Evolutionary conservation across 2,329 filamentous ascomycete species (phyloP).

Genomic region (Alternaria hordeiaustralica): DNA sequence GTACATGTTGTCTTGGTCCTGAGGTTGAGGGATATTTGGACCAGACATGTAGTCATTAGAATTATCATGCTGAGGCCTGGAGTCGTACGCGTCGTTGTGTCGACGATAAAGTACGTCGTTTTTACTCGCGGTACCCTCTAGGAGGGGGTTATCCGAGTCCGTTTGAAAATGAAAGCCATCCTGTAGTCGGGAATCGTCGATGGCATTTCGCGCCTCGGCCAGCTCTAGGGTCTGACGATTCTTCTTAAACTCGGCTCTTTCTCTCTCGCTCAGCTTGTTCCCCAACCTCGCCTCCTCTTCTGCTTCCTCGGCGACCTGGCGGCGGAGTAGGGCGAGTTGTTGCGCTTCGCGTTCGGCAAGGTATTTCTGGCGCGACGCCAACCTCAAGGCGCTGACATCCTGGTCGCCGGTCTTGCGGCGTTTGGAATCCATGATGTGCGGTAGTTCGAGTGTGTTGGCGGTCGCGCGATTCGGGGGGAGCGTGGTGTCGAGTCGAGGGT

Average conservation of each 20-base stretch:
- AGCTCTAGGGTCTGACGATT: constrained; percentile 80
- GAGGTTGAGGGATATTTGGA: too few relatives aligned
- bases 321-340: constrained; percentile 81
- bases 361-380: constrained; percentile 89
- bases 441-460: background rate
- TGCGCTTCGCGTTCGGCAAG: constrained; percentile 91
- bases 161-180: too few relatives aligned
- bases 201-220: constrained; percentile 82
- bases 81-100: too few relatives aligned
- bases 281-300: constrained; percentile 73
- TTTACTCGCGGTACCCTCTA: too few relatives aligned
- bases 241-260: constrained; percentile 84
- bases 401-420: constrained; percentile 35
- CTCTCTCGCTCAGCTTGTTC: constrained; percentile 75
- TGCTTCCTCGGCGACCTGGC: constrained; percentile 88
- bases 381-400: constrained; percentile 73
- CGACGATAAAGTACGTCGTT: too few relatives aligned
- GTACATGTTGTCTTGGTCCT: too few relatives aligned
- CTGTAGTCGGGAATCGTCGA: constrained; percentile 73
- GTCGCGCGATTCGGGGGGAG: background rate
- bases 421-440: constrained; percentile 35
- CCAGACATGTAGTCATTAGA: too few relatives aligned
- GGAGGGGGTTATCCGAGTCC: too few relatives aligned
- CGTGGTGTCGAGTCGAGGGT: background rate
- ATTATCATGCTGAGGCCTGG: too few relatives aligned